Evolutionary conservation across 164 flowering plant genomes (phyloP).

Genomic region (Vitis labrusca): DNA sequence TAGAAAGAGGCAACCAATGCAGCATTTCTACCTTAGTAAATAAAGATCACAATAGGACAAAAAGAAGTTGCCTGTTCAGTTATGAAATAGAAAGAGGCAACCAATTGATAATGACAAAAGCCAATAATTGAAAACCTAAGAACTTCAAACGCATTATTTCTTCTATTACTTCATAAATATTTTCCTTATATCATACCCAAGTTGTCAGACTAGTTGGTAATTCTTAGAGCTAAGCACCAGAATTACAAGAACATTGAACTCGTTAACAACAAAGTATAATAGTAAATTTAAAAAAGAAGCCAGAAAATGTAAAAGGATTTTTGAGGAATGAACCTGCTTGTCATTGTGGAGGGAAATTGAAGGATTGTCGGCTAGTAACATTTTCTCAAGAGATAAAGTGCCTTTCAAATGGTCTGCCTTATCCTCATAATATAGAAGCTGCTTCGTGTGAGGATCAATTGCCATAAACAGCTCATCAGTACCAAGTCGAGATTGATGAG

Average conservation of each 20-base stretch:
- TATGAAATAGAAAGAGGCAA: too few relatives aligned
- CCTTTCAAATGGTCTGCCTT: conserved; percentile 58
- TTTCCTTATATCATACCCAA: too few relatives aligned
- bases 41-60: too few relatives aligned
- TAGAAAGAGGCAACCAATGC: too few relatives aligned
- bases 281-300: not conserved
- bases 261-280: not conserved
- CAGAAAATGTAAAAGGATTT: not conserved
- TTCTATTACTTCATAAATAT: too few relatives aligned
- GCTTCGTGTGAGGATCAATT: conserved; percentile 79
- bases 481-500: conserved; percentile 86
- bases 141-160: too few relatives aligned
- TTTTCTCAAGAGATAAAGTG: conserved; percentile 63
- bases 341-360: conserved; percentile 70
- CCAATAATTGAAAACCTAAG: too few relatives aligned
- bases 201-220: too few relatives aligned
- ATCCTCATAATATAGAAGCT: conserved; percentile 86
- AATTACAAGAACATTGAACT: not conserved
- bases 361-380: conserved; percentile 56
- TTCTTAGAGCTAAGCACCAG: too few relatives aligned
- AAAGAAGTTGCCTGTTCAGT: too few relatives aligned
- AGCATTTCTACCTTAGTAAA: too few relatives aligned
- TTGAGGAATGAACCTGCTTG: conserved; percentile 59
- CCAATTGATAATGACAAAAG: too few relatives aligned
- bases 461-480: conserved; percentile 92